Conservation (phyloP, 768 basidiomycete genomes). For the Auriculariales sp. region DNA sequence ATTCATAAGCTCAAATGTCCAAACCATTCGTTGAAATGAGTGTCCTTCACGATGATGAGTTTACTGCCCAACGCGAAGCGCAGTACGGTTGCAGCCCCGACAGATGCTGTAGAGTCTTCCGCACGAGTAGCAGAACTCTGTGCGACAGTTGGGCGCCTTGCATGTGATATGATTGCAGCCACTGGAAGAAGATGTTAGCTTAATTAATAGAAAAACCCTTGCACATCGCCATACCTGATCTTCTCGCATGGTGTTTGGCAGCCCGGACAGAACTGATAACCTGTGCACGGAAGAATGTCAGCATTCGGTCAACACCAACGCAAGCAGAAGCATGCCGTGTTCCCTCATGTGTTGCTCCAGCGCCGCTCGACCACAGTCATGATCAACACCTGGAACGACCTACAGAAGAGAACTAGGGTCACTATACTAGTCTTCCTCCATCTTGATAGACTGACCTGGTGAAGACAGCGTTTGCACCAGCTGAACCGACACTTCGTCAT, state of each 20-base stretch:
- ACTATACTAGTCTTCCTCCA: background rate
- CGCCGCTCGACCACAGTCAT: conserved; percentile 43
- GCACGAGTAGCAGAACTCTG: conserved; percentile 1
- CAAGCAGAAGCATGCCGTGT: too few relatives aligned
- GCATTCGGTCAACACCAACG: too few relatives aligned
- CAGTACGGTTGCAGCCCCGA: background rate
- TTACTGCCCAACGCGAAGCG: too few relatives aligned
- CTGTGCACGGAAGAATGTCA: too few relatives aligned
- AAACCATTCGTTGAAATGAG: too few relatives aligned
- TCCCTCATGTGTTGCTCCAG: conserved; percentile 35
- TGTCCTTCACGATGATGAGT: too few relatives aligned
- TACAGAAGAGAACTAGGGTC: background rate
- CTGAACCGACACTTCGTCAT: conserved; percentile 29
- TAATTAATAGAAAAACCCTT: background rate
- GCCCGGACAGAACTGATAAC: conserved; percentile 56
- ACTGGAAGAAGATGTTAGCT: background rate
- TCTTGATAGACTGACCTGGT: conserved; percentile 23
- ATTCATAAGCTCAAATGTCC: too few relatives aligned
- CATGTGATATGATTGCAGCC: background rate
- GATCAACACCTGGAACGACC: conserved; percentile 21
- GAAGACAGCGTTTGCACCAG: conserved; percentile 51
- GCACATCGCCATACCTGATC: too few relatives aligned
- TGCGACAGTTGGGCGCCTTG: background rate
- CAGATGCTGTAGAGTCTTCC: background rate
- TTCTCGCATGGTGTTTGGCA: conserved; percentile 8